A percentile compares a stretch with the other conserved stretches of the same genome.
phyloP scores from a whole-genome alignment of 1,284 basidiomycete genomes.

The Trichosporon asahii region DNA sequence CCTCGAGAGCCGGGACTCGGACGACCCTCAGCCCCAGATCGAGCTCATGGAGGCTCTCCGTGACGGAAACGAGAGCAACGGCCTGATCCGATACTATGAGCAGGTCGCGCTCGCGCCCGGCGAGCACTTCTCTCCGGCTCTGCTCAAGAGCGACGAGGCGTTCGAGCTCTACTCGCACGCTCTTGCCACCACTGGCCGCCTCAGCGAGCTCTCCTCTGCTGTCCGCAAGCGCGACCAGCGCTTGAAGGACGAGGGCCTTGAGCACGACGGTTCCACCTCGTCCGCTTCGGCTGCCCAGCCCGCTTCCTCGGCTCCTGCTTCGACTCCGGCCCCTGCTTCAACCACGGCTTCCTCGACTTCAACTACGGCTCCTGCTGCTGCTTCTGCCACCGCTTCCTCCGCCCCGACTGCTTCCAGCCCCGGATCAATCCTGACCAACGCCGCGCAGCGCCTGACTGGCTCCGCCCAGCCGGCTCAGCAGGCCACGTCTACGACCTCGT shows the following conservation, averaged over 20 bases:
- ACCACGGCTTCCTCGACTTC: neutral
- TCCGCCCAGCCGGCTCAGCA: slow-evolving; percentile 29
- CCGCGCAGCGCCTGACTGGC: neutral
- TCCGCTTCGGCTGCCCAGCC: slow-evolving; percentile 3
- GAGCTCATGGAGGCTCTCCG: slow-evolving; percentile 37
- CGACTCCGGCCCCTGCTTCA: slow-evolving; percentile 37
- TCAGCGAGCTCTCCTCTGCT: slow-evolving; percentile 33
- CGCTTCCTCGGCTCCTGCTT: neutral
- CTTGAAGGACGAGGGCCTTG: slow-evolving; percentile 9
- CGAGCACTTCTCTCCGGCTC: slow-evolving; percentile 26
- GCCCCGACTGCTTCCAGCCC: slow-evolving; percentile 26
- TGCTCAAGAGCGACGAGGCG: slow-evolving; percentile 36
- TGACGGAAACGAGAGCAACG: slow-evolving; percentile 36
- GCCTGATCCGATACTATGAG: slow-evolving; percentile 43
- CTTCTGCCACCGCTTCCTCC: slow-evolving; percentile 43
- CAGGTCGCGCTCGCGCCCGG: slow-evolving; percentile 31
- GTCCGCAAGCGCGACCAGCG: slow-evolving; percentile 38
- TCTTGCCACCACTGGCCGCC: slow-evolving; percentile 32
- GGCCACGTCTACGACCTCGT: slow-evolving; percentile 35
- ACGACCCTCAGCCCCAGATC: slow-evolving; percentile 33
- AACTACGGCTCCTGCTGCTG: neutral
- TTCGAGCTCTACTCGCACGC: slow-evolving; percentile 40
- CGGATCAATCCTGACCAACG: slow-evolving; percentile 21
- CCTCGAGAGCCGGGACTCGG: slow-evolving; percentile 23
- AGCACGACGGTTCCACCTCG: neutral